phyloP scores from a whole-genome alignment of 1,139 yeast genomes.

The Geotrichum carabidarum region DNA sequence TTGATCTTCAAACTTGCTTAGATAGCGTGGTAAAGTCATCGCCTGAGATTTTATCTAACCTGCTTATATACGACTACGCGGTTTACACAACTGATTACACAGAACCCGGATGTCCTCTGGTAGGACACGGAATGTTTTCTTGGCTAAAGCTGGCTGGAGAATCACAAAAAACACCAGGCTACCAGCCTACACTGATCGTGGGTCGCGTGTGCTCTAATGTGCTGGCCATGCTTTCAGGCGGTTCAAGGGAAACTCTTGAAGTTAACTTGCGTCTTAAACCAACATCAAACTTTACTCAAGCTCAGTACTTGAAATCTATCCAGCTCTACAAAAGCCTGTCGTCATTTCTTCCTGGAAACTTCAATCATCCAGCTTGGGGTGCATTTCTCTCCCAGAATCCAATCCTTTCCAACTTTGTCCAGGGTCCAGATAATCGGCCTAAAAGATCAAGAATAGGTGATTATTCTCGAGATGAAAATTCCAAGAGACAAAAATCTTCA shows the following conservation, averaged over 20 bases:
- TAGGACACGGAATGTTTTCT: constrained; percentile 39
- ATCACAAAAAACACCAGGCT: not conserved
- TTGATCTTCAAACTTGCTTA: constrained; percentile 36
- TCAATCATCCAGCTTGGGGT: constrained; percentile 26
- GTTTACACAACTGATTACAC: constrained; percentile 41
- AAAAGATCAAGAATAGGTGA: not conserved
- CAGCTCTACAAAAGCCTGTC: constrained; percentile 21
- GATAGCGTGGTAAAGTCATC: constrained; percentile 34
- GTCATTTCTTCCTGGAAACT: constrained; percentile 21
- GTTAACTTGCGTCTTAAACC: constrained; percentile 27
- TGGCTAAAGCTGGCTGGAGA: constrained; percentile 13
- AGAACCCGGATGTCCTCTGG: constrained; percentile 39
- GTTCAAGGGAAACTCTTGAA: constrained; percentile 12
- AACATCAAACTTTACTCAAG: constrained; percentile 22
- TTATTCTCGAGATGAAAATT: not conserved
- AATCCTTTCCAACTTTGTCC: not conserved
- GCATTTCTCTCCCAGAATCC: constrained; percentile 19
- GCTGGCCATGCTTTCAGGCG: constrained; percentile 8
- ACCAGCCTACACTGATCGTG: constrained; percentile 4
- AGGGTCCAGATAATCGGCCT: not conserved
- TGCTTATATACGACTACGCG: constrained; percentile 35
- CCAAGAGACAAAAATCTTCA: not conserved
- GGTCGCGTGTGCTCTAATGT: constrained; percentile 11
- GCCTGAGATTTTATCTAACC: constrained; percentile 37
- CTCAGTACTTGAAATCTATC: constrained; percentile 22